These are phyloP conservation scores for Zygosaccharomyces kombuchaensis DNA, from an alignment of 805 yeast species.

Conservation along the genomic window DNA sequence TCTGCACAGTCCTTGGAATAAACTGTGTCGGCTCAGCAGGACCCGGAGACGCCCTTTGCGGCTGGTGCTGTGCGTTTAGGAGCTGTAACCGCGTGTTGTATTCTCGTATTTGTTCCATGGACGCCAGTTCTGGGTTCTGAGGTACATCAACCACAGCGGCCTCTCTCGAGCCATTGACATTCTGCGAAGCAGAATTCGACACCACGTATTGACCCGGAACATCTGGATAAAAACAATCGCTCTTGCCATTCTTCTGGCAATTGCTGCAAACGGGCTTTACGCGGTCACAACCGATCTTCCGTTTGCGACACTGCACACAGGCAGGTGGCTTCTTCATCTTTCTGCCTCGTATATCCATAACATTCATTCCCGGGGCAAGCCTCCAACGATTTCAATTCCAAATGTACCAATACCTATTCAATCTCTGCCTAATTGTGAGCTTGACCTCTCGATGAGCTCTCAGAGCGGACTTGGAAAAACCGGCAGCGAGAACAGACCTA, in stretches of 20 bases:
- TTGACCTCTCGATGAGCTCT: slow-evolving; percentile 3
- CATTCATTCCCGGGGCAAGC: slow-evolving; percentile 5
- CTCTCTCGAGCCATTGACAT: slow-evolving; percentile 7
- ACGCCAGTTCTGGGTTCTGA: slow-evolving; percentile 25
- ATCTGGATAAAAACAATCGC: slow-evolving; percentile 32
- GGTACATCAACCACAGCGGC: slow-evolving; percentile 9
- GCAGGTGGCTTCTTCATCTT: slow-evolving; percentile 29
- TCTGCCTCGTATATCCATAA: slow-evolving; percentile 21
- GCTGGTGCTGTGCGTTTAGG: slow-evolving; percentile 22
- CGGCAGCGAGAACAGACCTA: slow-evolving; percentile 7
- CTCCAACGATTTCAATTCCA: slow-evolving; percentile 1
- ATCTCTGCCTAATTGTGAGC: not conserved
- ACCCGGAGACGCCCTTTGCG: slow-evolving; percentile 18
- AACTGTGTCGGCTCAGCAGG: slow-evolving; percentile 24
- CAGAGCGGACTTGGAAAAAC: slow-evolving; percentile 8
- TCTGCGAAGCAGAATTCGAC: slow-evolving; percentile 16
- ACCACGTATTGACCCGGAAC: slow-evolving; percentile 27
- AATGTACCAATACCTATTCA: not conserved
- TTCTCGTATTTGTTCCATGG: slow-evolving; percentile 31
- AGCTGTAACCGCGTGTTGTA: slow-evolving; percentile 29
- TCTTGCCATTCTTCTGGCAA: slow-evolving; percentile 30
- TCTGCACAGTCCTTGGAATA: slow-evolving; percentile 24
- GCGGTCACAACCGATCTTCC: slow-evolving; percentile 42
- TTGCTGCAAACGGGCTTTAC: slow-evolving; percentile 41
- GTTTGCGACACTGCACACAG: slow-evolving; percentile 32